Evolutionary conservation across 805 yeast genomes (phyloP), one percentile per base, ranked within the genome.

Genomic region (Lipomyces chichibuensis): DNA sequence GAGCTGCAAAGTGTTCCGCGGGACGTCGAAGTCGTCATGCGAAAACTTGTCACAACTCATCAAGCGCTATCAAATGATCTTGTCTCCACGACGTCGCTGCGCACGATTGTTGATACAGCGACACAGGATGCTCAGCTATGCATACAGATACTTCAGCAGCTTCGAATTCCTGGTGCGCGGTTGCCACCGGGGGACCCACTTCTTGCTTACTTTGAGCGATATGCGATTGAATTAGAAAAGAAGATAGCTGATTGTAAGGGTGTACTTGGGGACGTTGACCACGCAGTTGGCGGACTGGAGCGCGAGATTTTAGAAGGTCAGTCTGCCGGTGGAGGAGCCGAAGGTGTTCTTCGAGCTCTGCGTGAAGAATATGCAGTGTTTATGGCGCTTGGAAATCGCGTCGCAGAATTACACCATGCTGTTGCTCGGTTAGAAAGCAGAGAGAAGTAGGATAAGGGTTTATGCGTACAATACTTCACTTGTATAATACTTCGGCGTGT

Each of bases 371-470:
- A 88, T 74, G 79, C 80, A 59, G 81, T 89, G 65, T 89, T 88
- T 75, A 87, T 89, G 86, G 90, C 88, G 74, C 80, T 89, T 61
- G 88, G 91, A 63, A 90, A 88, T 73, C 82, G 84, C 25, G 86
- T 89, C 74, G 92, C 93, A 3, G 91, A 87, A 73, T 79, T 88
- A 49, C 93, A 89, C 75, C 86, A 84, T 62, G 79, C 80, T 17
- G 83, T 82, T 2, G 80, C 77, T 33, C 69, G 52, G 59, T 57
- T 59, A 9, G 73, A 69, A 43, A 63, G 67, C 54, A 53, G 71
- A 29, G 71, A 69, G 13, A 63, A 60, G 59, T 67, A 46, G n/a
- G 27, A 29, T 14, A 57, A 14, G 20, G 37, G 49, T 43, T 14
- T 17, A 17, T n/a, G 8, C n/a, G 49, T 43, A 43, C 49, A 43